Evolutionary conservation across 2,329 filamentous ascomycete species (phyloP).

Genomic region (Fusarium mangiferae): DNA sequence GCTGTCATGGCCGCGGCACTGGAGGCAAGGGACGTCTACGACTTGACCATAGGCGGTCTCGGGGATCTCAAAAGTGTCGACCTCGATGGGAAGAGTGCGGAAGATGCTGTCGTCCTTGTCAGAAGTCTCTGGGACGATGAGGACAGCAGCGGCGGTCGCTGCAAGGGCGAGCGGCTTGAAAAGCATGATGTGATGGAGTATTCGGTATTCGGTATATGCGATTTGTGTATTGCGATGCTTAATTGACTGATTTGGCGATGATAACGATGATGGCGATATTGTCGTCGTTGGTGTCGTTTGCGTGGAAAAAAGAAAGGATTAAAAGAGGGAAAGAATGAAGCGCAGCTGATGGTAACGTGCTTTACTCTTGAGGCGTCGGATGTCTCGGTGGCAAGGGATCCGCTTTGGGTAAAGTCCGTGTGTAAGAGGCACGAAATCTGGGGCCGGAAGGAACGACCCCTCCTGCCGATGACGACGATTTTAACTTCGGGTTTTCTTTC

Average conservation of each 20-base stretch:
- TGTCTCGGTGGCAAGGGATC: conserved; percentile 34
- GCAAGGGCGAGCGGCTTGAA: conserved; percentile 48
- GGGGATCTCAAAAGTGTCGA: conserved; percentile 52
- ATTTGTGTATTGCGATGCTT: background rate
- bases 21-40: conserved; percentile 63
- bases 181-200: conserved; percentile 43
- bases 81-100: conserved; percentile 52
- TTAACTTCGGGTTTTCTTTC: background rate
- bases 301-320: conserved; percentile 6
- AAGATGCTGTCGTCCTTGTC: conserved; percentile 55
- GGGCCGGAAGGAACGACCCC: conserved; percentile 20
- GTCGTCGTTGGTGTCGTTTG: background rate
- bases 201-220: background rate
- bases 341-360: conserved; percentile 20
- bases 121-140: conserved; percentile 63
- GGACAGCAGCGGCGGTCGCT: conserved; percentile 57
- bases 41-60: conserved; percentile 49
- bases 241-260: background rate
- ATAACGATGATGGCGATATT: background rate
- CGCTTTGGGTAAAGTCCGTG: conserved; percentile 26
- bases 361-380: conserved; percentile 29
- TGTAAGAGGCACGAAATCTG: conserved; percentile 18
- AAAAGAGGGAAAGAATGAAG: background rate
- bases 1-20: conserved; percentile 60
- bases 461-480: conserved; percentile 26